Evolutionary conservation across 2,329 filamentous ascomycete species (phyloP).

Genomic region (Beauveria sp.): DNA sequence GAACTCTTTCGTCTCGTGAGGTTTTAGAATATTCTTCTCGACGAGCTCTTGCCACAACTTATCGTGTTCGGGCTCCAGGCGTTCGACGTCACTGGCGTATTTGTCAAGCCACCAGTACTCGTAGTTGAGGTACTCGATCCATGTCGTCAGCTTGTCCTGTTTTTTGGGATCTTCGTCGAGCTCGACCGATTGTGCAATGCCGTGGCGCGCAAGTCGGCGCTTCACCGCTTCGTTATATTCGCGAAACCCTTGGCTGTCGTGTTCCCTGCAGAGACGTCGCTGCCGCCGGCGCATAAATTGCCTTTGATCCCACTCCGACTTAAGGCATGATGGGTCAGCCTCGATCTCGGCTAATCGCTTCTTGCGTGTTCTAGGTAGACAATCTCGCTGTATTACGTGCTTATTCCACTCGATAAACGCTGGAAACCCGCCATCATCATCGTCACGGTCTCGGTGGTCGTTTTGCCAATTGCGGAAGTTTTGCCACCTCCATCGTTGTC

Average conservation of each 20-base stretch:
- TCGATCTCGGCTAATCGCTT: not conserved
- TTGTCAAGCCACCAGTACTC: conserved; percentile 19
- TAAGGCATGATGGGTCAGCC: not conserved
- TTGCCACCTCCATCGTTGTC: not conserved
- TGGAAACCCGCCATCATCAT: not conserved
- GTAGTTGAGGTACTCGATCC: conserved; percentile 31
- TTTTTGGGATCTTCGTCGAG: conserved; percentile 21
- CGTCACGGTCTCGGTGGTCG: not conserved
- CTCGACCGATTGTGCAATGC: conserved; percentile 21
- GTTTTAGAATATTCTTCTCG: conserved; percentile 21
- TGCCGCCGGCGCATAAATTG: not conserved
- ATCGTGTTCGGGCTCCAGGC: conserved; percentile 18
- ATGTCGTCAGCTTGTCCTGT: conserved; percentile 27
- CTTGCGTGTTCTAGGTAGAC: not conserved
- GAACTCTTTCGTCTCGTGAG: conserved; percentile 14
- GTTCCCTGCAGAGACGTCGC: not conserved
- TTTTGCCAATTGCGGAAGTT: conserved; percentile 2
- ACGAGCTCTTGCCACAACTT: conserved; percentile 25
- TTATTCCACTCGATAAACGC: not conserved
- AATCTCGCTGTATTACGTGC: not conserved
- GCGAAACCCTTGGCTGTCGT: conserved; percentile 15
- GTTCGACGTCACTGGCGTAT: conserved; percentile 13
- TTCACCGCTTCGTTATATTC: conserved; percentile 21
- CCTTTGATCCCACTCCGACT: not conserved
- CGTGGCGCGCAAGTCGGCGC: conserved; percentile 21